Evolutionary conservation across 139 green algal genomes (phyloP), one percentile per base, ranked within the genome.

Genomic region (Parachlorella kessleri): DNA sequence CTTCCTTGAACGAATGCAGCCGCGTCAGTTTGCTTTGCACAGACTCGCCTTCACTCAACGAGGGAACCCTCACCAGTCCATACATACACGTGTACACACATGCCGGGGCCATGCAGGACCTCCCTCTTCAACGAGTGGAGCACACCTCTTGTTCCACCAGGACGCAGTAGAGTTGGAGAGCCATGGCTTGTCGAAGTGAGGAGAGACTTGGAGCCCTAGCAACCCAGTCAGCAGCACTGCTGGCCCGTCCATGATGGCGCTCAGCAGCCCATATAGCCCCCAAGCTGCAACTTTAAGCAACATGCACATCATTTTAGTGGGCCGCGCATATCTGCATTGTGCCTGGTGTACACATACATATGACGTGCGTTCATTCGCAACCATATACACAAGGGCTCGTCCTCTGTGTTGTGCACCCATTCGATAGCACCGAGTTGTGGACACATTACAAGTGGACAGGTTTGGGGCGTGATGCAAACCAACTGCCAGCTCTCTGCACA

Each of bases 171-270:
- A 53, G 28, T n/a, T 76, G n/a, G 76, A 55, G n/a, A 55, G 38
- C 76, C 76, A 82, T 6, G 76, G 76, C n/a, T 23, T 42, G 76
- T 82, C 76, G 71, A 82, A 82, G 68, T 82, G 76, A 1, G 76
- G 76, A 0, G 68, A 77, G 23, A 82, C 68, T 2, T 55, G 68
- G 40, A 82, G 41, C 36, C 76, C 76, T 8, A 65, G 68, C 38
- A 64, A 30, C 6, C 68, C 53, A 3, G 72, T 72, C 4, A 70
- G 2, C 38, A 76, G 38, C 1, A 38, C 55, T 8, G 68, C 76
- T 0, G 76, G 76, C 6, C 76, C 76, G 38, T 82, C 76, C 76
- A 82, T 82, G 30, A 82, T 82, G 3, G 72, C 21, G 18, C n/a
- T 68, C 1, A 82, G 76, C 37, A 82, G 55, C 1, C 33, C 53